Conservation (phyloP, 1,284 basidiomycete species). For the Pterula multifida region DNA sequence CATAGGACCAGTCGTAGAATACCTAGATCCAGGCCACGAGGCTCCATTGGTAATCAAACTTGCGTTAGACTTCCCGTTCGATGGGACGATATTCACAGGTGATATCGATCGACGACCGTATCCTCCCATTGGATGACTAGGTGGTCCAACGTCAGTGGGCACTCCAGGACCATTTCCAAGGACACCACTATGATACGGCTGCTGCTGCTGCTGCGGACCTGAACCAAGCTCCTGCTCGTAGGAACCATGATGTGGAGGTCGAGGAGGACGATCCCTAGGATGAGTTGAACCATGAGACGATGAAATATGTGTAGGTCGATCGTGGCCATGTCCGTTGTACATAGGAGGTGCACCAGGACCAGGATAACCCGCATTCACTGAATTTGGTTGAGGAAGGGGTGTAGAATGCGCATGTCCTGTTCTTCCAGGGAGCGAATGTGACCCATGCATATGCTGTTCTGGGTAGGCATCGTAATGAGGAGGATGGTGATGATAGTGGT, state of each 20-base stretch:
- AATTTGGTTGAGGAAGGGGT: no score
- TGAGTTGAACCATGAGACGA: no score
- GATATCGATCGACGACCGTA: slow-evolving; percentile 11
- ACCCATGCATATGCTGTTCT: background rate
- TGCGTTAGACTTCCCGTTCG: slow-evolving; percentile 10
- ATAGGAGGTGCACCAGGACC: background rate
- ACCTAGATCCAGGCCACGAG: slow-evolving; percentile 17
- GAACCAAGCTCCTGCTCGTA: background rate
- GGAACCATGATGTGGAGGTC: background rate
- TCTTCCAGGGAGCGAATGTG: background rate
- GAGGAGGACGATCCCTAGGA: background rate
- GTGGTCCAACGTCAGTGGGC: no score
- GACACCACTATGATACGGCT: no score
- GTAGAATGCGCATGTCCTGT: background rate
- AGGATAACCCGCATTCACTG: background rate
- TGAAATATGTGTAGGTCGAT: no score
- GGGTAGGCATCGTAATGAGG: slow-evolving; percentile 3
- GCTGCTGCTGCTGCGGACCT: no score
- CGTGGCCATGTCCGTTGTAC: background rate
- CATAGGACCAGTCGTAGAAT: slow-evolving; percentile 16
- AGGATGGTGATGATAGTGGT: slow-evolving; percentile 8
- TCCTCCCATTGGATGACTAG: no score
- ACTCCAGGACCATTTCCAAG: background rate
- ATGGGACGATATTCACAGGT: slow-evolving; percentile 11
- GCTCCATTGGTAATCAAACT: no score